Conservation (phyloP, 495 filamentous ascomycete genomes). For the Xylaria scruposa region DNA sequence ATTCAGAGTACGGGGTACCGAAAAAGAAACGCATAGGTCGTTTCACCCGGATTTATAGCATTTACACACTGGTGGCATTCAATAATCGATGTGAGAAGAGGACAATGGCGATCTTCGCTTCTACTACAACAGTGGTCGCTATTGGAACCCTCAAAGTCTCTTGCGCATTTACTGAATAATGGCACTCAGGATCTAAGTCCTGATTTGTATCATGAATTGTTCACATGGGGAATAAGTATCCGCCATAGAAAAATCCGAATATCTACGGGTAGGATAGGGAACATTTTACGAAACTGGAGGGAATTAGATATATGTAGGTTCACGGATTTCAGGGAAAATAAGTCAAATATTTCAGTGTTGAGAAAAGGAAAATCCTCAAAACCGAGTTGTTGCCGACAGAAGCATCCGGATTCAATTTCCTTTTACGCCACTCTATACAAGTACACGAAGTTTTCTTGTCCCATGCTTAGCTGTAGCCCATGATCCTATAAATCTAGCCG, state of each 20-base stretch:
- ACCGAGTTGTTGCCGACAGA: background rate
- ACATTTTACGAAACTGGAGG: background rate
- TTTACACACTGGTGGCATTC: background rate
- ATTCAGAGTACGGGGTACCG: too few species aligned
- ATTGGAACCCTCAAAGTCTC: background rate
- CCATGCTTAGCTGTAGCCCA: background rate
- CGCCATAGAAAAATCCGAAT: background rate
- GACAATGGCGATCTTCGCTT: background rate
- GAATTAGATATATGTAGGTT: background rate
- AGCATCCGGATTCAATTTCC: background rate
- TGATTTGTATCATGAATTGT: too few species aligned
- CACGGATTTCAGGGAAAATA: background rate
- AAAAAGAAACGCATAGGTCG: background rate
- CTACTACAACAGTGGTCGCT: background rate
- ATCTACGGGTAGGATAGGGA: background rate
- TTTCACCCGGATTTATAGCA: background rate
- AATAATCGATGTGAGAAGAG: background rate
- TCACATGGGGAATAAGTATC: too few species aligned
- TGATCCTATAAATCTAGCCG: constrained; percentile 48
- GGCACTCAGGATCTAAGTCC: too few species aligned
- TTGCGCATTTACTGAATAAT: too few species aligned
- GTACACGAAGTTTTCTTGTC: too few species aligned
- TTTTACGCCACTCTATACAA: background rate
- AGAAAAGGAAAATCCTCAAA: background rate
- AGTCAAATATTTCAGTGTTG: background rate